These are phyloP conservation scores for Crithidia bombi DNA, from an alignment of 208 protist species.

Conservation along the genomic window DNA sequence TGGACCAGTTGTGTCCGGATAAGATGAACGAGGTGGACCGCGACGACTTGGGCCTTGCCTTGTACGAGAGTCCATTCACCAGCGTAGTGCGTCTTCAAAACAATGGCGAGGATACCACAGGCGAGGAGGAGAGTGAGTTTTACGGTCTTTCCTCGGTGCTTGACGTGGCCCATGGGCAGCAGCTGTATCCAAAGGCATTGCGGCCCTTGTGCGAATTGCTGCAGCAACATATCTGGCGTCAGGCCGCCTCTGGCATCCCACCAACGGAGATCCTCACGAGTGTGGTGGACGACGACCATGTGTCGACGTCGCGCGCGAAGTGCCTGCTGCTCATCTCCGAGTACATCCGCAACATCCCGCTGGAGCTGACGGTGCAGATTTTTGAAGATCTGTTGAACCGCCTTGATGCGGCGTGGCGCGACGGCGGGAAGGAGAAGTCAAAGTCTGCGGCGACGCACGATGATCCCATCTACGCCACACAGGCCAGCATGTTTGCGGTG, in stretches of 20 bases:
- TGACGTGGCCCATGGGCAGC: conserved; percentile 57
- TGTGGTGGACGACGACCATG: conserved; percentile 28
- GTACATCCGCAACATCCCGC: conserved; percentile 86
- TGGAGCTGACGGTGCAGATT: conserved; percentile 83
- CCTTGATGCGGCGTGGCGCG: conserved; percentile 37
- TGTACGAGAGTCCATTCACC: conserved; percentile 71
- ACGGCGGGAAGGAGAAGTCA: conserved; percentile 9
- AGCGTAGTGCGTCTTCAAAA: conserved; percentile 73
- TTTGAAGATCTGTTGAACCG: conserved; percentile 62
- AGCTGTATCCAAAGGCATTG: conserved; percentile 44
- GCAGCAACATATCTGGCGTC: conserved; percentile 66
- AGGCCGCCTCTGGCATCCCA: conserved; percentile 58
- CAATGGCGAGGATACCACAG: conserved; percentile 48
- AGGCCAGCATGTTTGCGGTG: conserved; percentile 78
- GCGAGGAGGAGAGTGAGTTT: conserved; percentile 78
- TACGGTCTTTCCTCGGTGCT: conserved; percentile 79
- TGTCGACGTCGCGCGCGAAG: conserved; percentile 43
- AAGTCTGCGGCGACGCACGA: conserved; percentile 19
- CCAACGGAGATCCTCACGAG: conserved; percentile 69
- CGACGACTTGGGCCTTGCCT: conserved; percentile 66
- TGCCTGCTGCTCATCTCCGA: conserved; percentile 78
- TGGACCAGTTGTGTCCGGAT: conserved; percentile 86
- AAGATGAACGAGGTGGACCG: conserved; percentile 89
- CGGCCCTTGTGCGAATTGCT: conserved; percentile 56
- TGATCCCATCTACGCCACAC: conserved; percentile 41